Conservation (phyloP, 371 early-diverging fungal genomes). For the Mucor indicus region DNA sequence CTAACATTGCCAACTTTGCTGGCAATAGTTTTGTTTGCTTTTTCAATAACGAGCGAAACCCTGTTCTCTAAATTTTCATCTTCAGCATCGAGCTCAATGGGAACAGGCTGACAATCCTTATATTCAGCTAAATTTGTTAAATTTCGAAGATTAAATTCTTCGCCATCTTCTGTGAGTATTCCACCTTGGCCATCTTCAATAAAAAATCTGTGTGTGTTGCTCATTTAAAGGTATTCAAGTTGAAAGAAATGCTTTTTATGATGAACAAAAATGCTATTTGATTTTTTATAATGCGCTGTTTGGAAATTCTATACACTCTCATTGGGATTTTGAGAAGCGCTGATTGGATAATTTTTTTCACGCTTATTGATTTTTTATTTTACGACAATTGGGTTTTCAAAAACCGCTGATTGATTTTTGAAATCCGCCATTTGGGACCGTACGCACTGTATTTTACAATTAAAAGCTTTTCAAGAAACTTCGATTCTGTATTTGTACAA, state of each 20-base stretch:
- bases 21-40: background rate
- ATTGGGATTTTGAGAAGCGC: background rate
- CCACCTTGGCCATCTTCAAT: slow-evolving; percentile 6
- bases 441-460: too few species aligned
- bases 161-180: slow-evolving; percentile 7
- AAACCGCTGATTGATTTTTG: too few species aligned
- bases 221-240: background rate
- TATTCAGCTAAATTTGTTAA: slow-evolving; percentile 4
- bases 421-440: too few species aligned
- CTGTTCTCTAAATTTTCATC: slow-evolving; percentile 6
- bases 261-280: too few species aligned
- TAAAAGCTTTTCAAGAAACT: too few species aligned
- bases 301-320: background rate
- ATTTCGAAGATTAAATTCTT: background rate
- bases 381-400: background rate
- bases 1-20: background rate
- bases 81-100: slow-evolving; percentile 9
- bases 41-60: background rate
- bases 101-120: slow-evolving; percentile 1
- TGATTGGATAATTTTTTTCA: background rate
- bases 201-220: background rate
- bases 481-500: too few species aligned
- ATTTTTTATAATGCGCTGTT: slow-evolving; percentile 1
- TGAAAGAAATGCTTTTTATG: background rate
- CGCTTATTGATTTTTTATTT: too few species aligned